Evolutionary conservation across 768 basidiomycete genomes (phyloP), one percentile per base, ranked within the genome.

Genomic region (Boletus coccyginus): DNA sequence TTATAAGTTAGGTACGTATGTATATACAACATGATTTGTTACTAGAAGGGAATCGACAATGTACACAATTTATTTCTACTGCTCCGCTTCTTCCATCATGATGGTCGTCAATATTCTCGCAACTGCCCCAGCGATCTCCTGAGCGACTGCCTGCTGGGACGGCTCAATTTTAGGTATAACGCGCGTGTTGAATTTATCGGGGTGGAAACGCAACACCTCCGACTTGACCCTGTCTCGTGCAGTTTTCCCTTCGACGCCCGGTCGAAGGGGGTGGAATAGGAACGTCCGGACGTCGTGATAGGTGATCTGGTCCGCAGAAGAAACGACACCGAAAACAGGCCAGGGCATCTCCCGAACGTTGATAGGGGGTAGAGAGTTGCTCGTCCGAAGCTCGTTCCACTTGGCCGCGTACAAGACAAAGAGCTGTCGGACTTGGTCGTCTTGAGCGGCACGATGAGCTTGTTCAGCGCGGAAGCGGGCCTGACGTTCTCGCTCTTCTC

Each of bases 201-300:
- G 80, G 57, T 85, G 82, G 74, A 78, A 85, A 21, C 76, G 73
- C 44, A 81, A 63, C 32, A 83, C 65, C 59, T 85, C 82, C n/a
- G 55, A 58, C 55, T 72, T 76, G 56, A 80, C 55, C 19, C 66
- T 60, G 39, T 77, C 78, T 53, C 67, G 70, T 5, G 49, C 61
- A 1, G 68, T 65, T 61, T 75, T 78, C 5, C 64, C 67, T 36
- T 70, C 60, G 24, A 64, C 50, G 7, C 57, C 62, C 0, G 69
- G 64, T 36, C 73, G 72, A 36, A 58, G 64, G 27, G 71, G 68
- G 58, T 77, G 72, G 49, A 76, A 70, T 27, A 81, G 45, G 64
- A 84, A 84, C 38, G 65, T 58, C 1, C 58, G 55, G 4, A 83
- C 65, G 17, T 52, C 64, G 11, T 70, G 62, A 24, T 58, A 47